Base-by-base conservation (phyloP, 1,284 basidiomycete species). In the Ceratobasidium sp. region DNA sequence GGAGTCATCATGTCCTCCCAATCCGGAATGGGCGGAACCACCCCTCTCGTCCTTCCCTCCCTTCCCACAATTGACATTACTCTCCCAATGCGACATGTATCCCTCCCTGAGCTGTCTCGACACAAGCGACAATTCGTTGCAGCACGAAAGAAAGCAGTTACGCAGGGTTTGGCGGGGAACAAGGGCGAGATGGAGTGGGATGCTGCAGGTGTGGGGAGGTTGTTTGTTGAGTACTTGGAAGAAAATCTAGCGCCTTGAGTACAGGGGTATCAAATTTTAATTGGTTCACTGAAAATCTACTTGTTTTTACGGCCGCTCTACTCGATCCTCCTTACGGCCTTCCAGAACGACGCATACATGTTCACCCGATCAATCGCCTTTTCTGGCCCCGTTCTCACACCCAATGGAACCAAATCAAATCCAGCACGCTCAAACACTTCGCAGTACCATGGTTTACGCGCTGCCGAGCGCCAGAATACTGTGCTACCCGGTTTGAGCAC, bases 101-200 rank as follows among this genome's bases (percentile, higher is more conserved):
- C 93, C 20, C 82, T 96, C 22, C 88, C 92, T 0, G 93, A 95
- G 79, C 81, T 96, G 67, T 93, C 95, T 77, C 82, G 94, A 29
- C 81, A 90, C 57, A 96, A 96, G 77, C 83, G 94, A 53, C 93
- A 95, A 76, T 97, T 95, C 75, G 90, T 96, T 38, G 86, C 85
- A 0, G 84, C 91, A 42, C 93, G 96, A 77, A 92, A 90, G 75
- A 93, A 92, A 74, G 92, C 91, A n/a, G 89, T 94, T 71, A 91
- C 88, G 7, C 84, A 91, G 3, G 91, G 91, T 20, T 89, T 90
- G n/a, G 88, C 86, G 13, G 92, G 93, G 73, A 68, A 68, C 25
- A 90, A 88, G 68, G 91, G 91, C 0, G 78, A 79, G 20, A 87
- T 93, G 22, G 87, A 88, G 72, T 94, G 92, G 90, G 84, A 83